Base-by-base conservation (phyloP, 768 basidiomycete genomes). In the Phaeolepiota aurea region DNA sequence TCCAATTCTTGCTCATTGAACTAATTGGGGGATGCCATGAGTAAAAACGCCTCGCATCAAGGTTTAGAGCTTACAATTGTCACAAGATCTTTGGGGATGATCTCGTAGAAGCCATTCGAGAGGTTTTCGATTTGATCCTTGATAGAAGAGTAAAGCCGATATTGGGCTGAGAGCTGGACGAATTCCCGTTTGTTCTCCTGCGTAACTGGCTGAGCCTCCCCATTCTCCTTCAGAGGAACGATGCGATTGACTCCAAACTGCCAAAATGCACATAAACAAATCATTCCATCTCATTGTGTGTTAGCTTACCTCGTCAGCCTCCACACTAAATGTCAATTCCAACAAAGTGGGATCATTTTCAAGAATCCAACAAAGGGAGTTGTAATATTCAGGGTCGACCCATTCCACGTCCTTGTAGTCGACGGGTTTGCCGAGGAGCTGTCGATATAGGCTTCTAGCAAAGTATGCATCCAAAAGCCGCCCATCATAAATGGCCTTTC, bases 321-420 rank as follows among this genome's bases (percentile, higher is more conserved):
- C 94, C 21, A 93, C 85, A 46, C 89, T 91, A 66, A 98, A 98
- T 11, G 81, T 96, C 44, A 97, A 69, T 45, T 99, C 90, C 48
- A 93, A 59, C 14, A 73, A 64, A 15, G 82, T 86, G 4, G 88
- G 87, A 53, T 96, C 92, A 58, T 99, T 98, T 54, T 98, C 93
- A 47, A 97, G 64, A 60, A 99, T 98, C 96, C 96, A 99, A 54
- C 87, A 87, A 9, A 99, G 69, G 0, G 91, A 94, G 49, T 94
- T 97, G 69, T 97, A 97, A 59, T 98, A 98, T 61, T 94, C 91
- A 0, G 93, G 93, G 62, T 98, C 93, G 31, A 97, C 87, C 82
- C 89, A 94, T 62, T 98, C 93, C 15, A 98, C 87, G 56, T 98
- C 94, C 46, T 80, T 76, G 61, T 97, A 90, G 59, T 98, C 93